These are phyloP conservation scores for Quercus tomentella DNA, from an alignment of 331 rosid genomes.

Conservation along the genomic window DNA sequence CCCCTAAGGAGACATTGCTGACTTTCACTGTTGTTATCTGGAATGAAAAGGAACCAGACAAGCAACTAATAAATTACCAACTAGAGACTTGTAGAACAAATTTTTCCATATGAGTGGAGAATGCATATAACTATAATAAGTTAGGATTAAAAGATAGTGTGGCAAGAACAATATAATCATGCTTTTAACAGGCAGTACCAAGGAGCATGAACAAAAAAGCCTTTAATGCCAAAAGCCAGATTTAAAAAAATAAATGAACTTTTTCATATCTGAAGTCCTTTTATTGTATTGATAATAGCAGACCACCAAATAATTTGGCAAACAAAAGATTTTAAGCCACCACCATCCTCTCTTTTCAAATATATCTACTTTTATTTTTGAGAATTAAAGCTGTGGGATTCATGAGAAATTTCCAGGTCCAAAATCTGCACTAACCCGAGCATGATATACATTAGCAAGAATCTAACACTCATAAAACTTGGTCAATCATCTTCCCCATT, in stretches of 20 bases:
- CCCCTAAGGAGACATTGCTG: constrained; percentile 22
- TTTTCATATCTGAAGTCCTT: no score
- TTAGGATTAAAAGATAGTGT: not conserved
- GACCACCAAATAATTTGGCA: no score
- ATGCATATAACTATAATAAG: not conserved
- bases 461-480: not conserved
- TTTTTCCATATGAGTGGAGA: not conserved
- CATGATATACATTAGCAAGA: not conserved
- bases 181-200: not conserved
- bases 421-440: not conserved
- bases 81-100: not conserved
- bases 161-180: not conserved
- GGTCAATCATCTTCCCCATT: not conserved
- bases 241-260: no score
- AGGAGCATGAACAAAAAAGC: no score
- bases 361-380: not conserved
- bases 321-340: no score
- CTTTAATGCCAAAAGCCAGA: no score
- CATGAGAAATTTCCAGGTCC: not conserved
- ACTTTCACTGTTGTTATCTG: constrained; percentile 30
- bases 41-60: not conserved
- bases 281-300: no score
- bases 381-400: not conserved
- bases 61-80: not conserved
- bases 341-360: no score